These are phyloP conservation scores for Mycena leptocephala DNA, from an alignment of 768 basidiomycete species.

Conservation along the genomic window DNA sequence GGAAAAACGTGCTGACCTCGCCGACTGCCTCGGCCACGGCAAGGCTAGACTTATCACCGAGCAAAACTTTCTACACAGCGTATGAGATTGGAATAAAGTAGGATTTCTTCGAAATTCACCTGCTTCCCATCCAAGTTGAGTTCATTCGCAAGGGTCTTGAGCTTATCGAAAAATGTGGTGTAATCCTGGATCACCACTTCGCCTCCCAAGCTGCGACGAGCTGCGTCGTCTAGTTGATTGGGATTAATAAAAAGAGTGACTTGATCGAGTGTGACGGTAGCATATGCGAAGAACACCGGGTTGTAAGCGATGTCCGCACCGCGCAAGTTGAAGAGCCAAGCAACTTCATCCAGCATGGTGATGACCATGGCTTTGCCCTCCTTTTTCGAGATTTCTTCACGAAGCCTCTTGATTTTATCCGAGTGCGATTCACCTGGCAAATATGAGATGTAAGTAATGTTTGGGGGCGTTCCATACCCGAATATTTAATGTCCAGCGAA, in stretches of 20 bases:
- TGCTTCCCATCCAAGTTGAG: slow-evolving; percentile 52
- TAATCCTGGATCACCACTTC: slow-evolving; percentile 83
- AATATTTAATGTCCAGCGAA: slow-evolving; percentile 80
- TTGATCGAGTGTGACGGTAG: slow-evolving; percentile 75
- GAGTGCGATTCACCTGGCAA: slow-evolving; percentile 59
- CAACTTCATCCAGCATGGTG: slow-evolving; percentile 94
- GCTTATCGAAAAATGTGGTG: slow-evolving; percentile 73
- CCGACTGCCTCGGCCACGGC: slow-evolving; percentile 89
- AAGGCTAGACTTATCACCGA: slow-evolving; percentile 85
- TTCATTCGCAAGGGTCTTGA: slow-evolving; percentile 64
- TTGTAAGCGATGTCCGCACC: slow-evolving; percentile 95
- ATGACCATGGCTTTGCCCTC: slow-evolving; percentile 84
- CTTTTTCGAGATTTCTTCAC: slow-evolving; percentile 77
- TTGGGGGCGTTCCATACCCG: slow-evolving; percentile 59
- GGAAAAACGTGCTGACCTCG: slow-evolving; percentile 57
- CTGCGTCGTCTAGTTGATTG: slow-evolving; percentile 62
- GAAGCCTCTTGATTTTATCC: slow-evolving; percentile 78
- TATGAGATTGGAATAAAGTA: background rate
- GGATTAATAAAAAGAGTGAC: slow-evolving; percentile 82
- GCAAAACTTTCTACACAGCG: slow-evolving; percentile 74
- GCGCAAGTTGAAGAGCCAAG: slow-evolving; percentile 95
- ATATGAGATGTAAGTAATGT: background rate
- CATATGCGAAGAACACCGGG: slow-evolving; percentile 93
- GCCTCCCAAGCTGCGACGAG: slow-evolving; percentile 65
- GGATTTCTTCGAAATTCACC: slow-evolving; percentile 40